A percentile compares a stretch with the other conserved stretches of the same genome.
phyloP scores from a whole-genome alignment of 192 early-diverging fungal species.

The Glomus cerebriforme region DNA sequence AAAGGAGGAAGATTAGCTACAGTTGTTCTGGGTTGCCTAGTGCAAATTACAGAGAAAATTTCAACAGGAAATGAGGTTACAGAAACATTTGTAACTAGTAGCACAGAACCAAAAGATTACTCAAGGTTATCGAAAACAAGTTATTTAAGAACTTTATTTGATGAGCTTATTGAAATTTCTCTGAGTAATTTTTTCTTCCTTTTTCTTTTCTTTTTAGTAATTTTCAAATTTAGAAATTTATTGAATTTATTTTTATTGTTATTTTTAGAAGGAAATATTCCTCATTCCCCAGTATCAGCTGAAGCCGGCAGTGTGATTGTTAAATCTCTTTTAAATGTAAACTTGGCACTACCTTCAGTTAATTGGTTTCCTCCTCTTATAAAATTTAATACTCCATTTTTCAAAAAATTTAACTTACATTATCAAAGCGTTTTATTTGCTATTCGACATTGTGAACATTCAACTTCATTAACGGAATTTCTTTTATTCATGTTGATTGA shows the following conservation, averaged over 20 bases:
- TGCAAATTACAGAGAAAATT: constrained; percentile 31
- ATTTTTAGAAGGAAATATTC: constrained; percentile 20
- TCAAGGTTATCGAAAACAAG: constrained; percentile 50
- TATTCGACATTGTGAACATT: constrained; percentile 46
- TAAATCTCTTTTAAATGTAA: constrained; percentile 5
- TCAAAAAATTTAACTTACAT: constrained; percentile 20
- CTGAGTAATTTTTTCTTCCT: neutral
- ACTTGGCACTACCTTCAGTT: constrained; percentile 49
- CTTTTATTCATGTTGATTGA: constrained; percentile 42
- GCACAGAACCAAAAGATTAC: constrained; percentile 54
- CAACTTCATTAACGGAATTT: constrained; percentile 55
- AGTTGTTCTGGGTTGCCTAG: constrained; percentile 44
- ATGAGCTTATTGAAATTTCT: constrained; percentile 30
- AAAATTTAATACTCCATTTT: constrained; percentile 31
- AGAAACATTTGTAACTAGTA: constrained; percentile 36
- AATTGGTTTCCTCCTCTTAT: constrained; percentile 55
- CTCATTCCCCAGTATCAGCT: constrained; percentile 44
- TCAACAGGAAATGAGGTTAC: constrained; percentile 9
- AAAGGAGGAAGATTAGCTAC: constrained; percentile 54
- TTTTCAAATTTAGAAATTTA: neutral
- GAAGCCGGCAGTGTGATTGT: constrained; percentile 4
- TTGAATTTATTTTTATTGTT: neutral
- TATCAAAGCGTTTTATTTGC: constrained; percentile 44
- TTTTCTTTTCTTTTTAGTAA: neutral
- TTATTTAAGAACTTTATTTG: constrained; percentile 54